These are phyloP conservation scores for Saccharomyces hybrid DNA, from an alignment of 1,139 yeast genomes.

Conservation along the genomic window DNA sequence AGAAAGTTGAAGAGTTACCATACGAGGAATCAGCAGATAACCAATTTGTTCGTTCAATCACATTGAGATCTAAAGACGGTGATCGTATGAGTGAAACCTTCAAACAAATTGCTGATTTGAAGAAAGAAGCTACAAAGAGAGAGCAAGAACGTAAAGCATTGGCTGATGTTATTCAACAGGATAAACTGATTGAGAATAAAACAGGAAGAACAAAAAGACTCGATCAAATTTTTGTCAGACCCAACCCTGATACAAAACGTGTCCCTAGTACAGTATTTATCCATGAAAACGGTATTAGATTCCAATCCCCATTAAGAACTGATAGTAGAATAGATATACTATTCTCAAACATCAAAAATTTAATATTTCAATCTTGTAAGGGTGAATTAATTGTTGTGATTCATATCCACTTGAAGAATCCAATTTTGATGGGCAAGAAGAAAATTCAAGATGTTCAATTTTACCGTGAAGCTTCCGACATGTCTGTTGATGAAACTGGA, in stretches of 20 bases:
- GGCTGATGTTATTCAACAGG: conserved; percentile 94
- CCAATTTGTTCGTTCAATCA: conserved; percentile 78
- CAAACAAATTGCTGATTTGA: conserved; percentile 85
- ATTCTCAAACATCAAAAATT: conserved; percentile 84
- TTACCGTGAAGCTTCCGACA: conserved; percentile 93
- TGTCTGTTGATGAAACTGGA: conserved; percentile 96
- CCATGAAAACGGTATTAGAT: conserved; percentile 93
- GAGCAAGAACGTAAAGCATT: conserved; percentile 86
- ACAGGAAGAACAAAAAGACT: conserved; percentile 76
- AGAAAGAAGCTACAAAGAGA: conserved; percentile 83
- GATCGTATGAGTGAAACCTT: conserved; percentile 89
- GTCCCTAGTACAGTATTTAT: conserved; percentile 86
- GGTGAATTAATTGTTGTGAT: conserved; percentile 89
- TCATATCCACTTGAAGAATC: conserved; percentile 87
- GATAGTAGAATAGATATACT: conserved; percentile 86
- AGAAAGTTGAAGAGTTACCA: conserved; percentile 73
- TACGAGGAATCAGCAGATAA: conserved; percentile 85
- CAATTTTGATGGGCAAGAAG: conserved; percentile 92
- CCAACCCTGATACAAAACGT: conserved; percentile 94
- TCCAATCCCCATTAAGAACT: conserved; percentile 72
- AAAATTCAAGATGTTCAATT: conserved; percentile 94
- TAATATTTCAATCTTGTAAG: conserved; percentile 93
- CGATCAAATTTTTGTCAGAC: conserved; percentile 86
- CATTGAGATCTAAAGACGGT: conserved; percentile 83
- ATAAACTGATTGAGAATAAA: conserved; percentile 72